Evolutionary conservation across 2,329 filamentous ascomycete genomes (phyloP), one percentile per base, ranked within the genome.

Genomic region (Ophiostoma sp.): DNA sequence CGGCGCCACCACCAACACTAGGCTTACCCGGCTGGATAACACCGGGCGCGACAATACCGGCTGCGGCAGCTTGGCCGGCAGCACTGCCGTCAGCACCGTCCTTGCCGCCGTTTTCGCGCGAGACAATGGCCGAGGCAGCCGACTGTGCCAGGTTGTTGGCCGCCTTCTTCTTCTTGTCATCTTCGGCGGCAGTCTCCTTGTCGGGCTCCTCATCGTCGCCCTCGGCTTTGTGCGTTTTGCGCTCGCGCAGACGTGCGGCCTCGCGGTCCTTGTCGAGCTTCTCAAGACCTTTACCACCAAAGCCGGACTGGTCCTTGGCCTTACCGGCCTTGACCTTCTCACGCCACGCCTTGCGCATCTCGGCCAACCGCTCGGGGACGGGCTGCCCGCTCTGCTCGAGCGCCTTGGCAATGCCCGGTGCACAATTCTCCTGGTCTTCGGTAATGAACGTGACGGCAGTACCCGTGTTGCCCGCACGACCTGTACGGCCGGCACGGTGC

Each of bases 401-500:
- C 7, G 96, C 96, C 82, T 97, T 97, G 74, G 91, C 91, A 75
- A 98, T 93, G 77, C 97, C 94, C 12, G 93, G 88, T 2, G 96
- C 92, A 79, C 93, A 98, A 76, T 93, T 93, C 79, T 97, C 95
- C 81, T 99, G 95, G 64, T 97, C 93, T 57, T 93, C 92, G 0
- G 94, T 97, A 74, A 99, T 86, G 79, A 98, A 97, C 0, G 96
- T 99, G 69, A 99, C 93, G 0, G 96, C 96, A 52, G 94, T 97
- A 76, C 96, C 96, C 28, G 90, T 97, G 79, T 98, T 97, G 55
- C 96, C 96, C 63, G 96, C 96, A 80, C 96, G 92, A 12, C 96
- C 96, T 8, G 96, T 98, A 78, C 96, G 93, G 66, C 96, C 96
- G 72, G 93, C 94, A 76, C 96, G 92, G 81, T 98, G 96, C 55